Percentiles rank a stretch among this genome's conserved stretches.
Evolutionary conservation across 192 early-diverging fungal species (phyloP).

Genomic region (Dispira parvispora): DNA sequence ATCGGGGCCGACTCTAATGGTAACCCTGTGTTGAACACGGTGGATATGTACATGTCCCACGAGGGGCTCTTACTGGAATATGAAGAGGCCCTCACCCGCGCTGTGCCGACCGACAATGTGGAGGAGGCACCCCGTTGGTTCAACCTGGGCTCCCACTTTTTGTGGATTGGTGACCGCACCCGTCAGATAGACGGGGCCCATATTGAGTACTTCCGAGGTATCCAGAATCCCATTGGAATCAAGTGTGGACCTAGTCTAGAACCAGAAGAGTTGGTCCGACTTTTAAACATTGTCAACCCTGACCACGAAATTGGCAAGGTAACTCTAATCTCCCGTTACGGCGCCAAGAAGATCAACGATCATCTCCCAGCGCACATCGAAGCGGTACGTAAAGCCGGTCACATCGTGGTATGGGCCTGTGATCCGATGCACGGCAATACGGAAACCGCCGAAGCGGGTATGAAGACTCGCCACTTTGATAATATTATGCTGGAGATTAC

Average conservation of each 20-base stretch:
- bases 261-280: slow-evolving; percentile 62
- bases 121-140: slow-evolving; percentile 46
- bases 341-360: slow-evolving; percentile 63
- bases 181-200: slow-evolving; percentile 89
- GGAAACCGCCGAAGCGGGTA: slow-evolving; percentile 53
- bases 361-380: slow-evolving; percentile 74
- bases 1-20: slow-evolving; percentile 66
- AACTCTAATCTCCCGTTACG: slow-evolving; percentile 91
- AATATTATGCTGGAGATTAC: slow-evolving; percentile 80
- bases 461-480: slow-evolving; percentile 85
- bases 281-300: slow-evolving; percentile 80
- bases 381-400: slow-evolving; percentile 71
- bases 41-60: slow-evolving; percentile 89
- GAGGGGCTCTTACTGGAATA: slow-evolving; percentile 92
- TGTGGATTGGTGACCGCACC: slow-evolving; percentile 98
- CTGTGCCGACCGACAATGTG: slow-evolving; percentile 17
- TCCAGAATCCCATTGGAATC: slow-evolving; percentile 91
- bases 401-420: slow-evolving; percentile 87
- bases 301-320: slow-evolving; percentile 76
- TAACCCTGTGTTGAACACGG: slow-evolving; percentile 42
- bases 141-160: slow-evolving; percentile 89
- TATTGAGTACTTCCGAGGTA: slow-evolving; percentile 94
- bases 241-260: slow-evolving; percentile 90
- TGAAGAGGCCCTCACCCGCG: slow-evolving; percentile 70
- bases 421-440: slow-evolving; percentile 99